A percentile compares a stretch with the other conserved stretches of the same genome.
phyloP scores from a whole-genome alignment of 345 rosid genomes.

The Cardamine occulta region DNA sequence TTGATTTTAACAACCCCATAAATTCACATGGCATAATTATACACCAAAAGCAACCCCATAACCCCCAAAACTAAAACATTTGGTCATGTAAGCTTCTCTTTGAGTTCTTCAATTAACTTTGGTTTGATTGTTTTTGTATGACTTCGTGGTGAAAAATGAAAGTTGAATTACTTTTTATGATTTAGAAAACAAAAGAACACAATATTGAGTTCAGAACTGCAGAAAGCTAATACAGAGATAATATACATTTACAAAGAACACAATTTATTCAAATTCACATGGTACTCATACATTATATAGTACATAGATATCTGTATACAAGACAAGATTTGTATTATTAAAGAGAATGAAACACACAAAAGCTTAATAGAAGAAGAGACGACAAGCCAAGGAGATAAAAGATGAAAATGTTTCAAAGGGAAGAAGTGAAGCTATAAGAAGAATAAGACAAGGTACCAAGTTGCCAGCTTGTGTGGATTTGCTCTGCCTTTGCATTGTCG shows the following conservation, averaged over 20 bases:
- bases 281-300: neutral
- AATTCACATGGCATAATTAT: no score
- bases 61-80: no score
- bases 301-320: slow-evolving; percentile 1
- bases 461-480: slow-evolving; percentile 81
- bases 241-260: neutral
- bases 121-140: no score
- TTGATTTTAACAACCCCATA: no score
- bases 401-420: slow-evolving; percentile 34
- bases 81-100: no score
- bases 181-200: neutral
- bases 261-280: slow-evolving; percentile 16
- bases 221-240: slow-evolving; percentile 1
- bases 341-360: slow-evolving; percentile 8
- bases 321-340: neutral
- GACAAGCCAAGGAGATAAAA: slow-evolving; percentile 5
- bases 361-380: neutral
- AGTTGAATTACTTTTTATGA: neutral
- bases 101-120: no score
- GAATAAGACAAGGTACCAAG: slow-evolving; percentile 73
- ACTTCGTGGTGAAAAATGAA: no score
- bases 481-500: slow-evolving; percentile 63
- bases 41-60: no score
- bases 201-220: neutral
- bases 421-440: slow-evolving; percentile 67